phyloP scores from a whole-genome alignment of 371 early-diverging fungal species.

The Fennellomyces sp. region DNA sequence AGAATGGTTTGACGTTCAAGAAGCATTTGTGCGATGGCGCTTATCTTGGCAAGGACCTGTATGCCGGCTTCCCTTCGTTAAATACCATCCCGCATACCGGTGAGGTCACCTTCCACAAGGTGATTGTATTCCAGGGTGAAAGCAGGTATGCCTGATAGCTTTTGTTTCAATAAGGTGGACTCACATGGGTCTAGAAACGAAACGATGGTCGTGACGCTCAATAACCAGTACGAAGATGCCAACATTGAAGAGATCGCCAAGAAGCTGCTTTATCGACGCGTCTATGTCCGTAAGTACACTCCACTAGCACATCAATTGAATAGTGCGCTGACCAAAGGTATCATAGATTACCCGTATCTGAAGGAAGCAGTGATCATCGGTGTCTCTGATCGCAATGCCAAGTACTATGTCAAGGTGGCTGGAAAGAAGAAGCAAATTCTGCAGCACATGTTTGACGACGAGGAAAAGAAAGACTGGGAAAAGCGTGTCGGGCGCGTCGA shows the following conservation, averaged over 20 bases:
- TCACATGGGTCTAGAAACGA: slow-evolving; percentile 60
- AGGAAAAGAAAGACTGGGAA: slow-evolving; percentile 51
- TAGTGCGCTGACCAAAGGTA: neutral
- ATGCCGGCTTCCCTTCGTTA: slow-evolving; percentile 94
- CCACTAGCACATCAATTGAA: neutral
- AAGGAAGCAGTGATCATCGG: slow-evolving; percentile 78
- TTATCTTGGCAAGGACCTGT: slow-evolving; percentile 62
- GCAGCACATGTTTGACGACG: slow-evolving; percentile 53
- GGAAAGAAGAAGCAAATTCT: slow-evolving; percentile 40
- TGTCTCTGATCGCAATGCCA: slow-evolving; percentile 70
- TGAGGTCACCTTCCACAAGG: slow-evolving; percentile 72
- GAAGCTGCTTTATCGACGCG: slow-evolving; percentile 55
- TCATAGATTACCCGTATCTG: slow-evolving; percentile 83
- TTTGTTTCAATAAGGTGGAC: neutral
- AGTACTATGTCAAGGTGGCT: slow-evolving; percentile 59
- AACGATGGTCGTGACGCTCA: slow-evolving; percentile 75
- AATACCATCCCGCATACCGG: slow-evolving; percentile 75
- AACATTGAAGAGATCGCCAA: slow-evolving; percentile 51
- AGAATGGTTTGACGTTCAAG: slow-evolving; percentile 48
- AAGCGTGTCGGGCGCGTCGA: slow-evolving; percentile 64
- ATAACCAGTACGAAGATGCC: slow-evolving; percentile 54
- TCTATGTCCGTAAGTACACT: slow-evolving; percentile 61
- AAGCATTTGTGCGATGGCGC: slow-evolving; percentile 74
- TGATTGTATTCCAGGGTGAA: slow-evolving; percentile 86
- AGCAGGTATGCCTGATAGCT: slow-evolving; percentile 42